Conservation (phyloP, 257 asterid genomes). For the Jasminum sambac region DNA sequence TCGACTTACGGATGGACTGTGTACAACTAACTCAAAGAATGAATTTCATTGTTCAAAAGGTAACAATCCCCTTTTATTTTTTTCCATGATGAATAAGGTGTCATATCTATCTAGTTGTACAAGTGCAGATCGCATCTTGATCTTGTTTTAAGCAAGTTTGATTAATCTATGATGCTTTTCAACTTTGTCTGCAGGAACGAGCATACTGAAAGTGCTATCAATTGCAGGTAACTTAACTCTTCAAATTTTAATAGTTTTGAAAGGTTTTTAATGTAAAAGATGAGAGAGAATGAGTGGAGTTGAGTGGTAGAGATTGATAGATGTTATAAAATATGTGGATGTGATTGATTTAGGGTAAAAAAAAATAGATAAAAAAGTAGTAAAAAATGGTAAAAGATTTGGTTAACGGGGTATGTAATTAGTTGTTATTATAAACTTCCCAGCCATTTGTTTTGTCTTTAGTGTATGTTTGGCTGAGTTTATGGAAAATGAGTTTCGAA, state of each 20-base stretch:
- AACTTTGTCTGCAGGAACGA: neutral
- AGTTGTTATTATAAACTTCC: neutral
- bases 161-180: neutral
- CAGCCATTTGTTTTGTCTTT: neutral
- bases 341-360: too few species aligned
- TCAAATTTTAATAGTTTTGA: too few species aligned
- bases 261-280: too few species aligned
- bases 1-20: slow-evolving; percentile 34
- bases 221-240: neutral
- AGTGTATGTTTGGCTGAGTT: neutral
- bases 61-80: neutral
- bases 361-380: too few species aligned
- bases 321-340: too few species aligned
- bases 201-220: neutral
- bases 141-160: neutral
- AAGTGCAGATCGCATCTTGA: neutral
- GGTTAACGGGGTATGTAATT: too few species aligned
- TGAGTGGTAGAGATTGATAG: too few species aligned
- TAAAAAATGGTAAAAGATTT: too few species aligned
- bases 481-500: too few species aligned
- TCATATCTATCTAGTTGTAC: neutral
- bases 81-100: neutral
- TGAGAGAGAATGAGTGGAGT: too few species aligned
- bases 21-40: neutral
- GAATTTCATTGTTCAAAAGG: slow-evolving; percentile 7